Evolutionary conservation across 2,329 filamentous ascomycete genomes (phyloP).

Genomic region (Zasmidium citrigriseum): DNA sequence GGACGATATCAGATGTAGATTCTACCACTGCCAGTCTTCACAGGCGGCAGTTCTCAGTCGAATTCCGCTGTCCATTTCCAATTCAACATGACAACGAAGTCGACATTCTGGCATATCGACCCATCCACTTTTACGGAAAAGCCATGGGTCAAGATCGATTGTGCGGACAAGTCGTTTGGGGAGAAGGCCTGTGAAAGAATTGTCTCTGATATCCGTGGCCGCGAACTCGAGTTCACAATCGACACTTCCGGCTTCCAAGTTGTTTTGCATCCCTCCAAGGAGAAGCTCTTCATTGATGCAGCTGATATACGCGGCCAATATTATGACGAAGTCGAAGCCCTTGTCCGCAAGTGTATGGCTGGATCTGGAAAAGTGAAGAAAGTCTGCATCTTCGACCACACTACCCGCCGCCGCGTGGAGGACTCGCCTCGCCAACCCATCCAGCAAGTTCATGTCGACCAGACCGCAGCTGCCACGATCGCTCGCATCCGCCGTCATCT

Average conservation of each 20-base stretch:
- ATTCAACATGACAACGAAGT: conserved; percentile 60
- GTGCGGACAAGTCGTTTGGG: conserved; percentile 56
- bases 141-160: conserved; percentile 68
- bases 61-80: too few species aligned
- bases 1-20: too few species aligned
- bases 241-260: conserved; percentile 63
- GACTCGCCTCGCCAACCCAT: conserved; percentile 63
- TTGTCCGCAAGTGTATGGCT: conserved; percentile 57
- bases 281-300: conserved; percentile 60
- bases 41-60: too few species aligned
- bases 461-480: conserved; percentile 64
- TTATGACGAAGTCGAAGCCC: conserved; percentile 61
- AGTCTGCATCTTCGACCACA: conserved; percentile 72
- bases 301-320: conserved; percentile 56
- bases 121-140: conserved; percentile 50
- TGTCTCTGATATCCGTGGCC: conserved; percentile 59
- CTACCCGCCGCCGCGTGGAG: conserved; percentile 61
- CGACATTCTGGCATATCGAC: conserved; percentile 63
- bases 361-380: conserved; percentile 61
- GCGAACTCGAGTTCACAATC: conserved; percentile 53
- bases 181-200: conserved; percentile 48
- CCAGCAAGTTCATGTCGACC: conserved; percentile 71
- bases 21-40: too few species aligned
- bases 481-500: conserved; percentile 64
- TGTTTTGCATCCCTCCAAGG: conserved; percentile 52